Percentiles rank a stretch among this genome's conserved stretches.
phyloP scores from a whole-genome alignment of 2,329 filamentous ascomycete genomes.

The Bretziella fagacearum region DNA sequence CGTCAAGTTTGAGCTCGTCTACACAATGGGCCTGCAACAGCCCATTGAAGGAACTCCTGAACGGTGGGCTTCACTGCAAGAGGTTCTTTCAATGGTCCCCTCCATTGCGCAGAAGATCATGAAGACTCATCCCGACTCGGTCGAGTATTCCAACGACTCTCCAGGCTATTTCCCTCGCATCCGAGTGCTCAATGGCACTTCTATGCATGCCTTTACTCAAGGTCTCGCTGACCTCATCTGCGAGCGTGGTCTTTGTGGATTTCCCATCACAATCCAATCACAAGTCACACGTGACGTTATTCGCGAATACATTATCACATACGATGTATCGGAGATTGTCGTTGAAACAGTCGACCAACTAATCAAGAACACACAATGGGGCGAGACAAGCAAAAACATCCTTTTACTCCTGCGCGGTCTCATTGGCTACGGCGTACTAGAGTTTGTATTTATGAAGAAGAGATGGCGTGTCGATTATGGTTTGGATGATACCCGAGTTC shows the following conservation, averaged over 20 bases:
- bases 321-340: slow-evolving; percentile 19
- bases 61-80: slow-evolving; percentile 39
- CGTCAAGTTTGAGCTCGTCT: slow-evolving; percentile 43
- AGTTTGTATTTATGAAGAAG: slow-evolving; percentile 37
- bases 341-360: slow-evolving; percentile 22
- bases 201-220: slow-evolving; percentile 3
- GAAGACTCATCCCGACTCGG: slow-evolving; percentile 20
- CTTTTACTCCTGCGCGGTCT: slow-evolving; percentile 38
- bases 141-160: slow-evolving; percentile 25
- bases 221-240: slow-evolving; percentile 28
- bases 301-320: slow-evolving; percentile 28
- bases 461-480: slow-evolving; percentile 52
- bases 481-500: slow-evolving; percentile 26
- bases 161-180: slow-evolving; percentile 30
- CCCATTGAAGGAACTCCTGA: slow-evolving; percentile 34
- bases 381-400: slow-evolving; percentile 19
- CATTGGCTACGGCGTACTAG: slow-evolving; percentile 36
- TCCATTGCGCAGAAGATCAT: slow-evolving; percentile 20
- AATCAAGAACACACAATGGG: slow-evolving; percentile 20
- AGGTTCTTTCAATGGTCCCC: slow-evolving; percentile 30
- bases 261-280: slow-evolving; percentile 27
- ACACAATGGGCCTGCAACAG: slow-evolving; percentile 39
- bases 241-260: slow-evolving; percentile 23
- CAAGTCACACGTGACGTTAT: slow-evolving; percentile 21
- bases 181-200: slow-evolving; percentile 27